phyloP scores from a whole-genome alignment of 2,329 filamentous ascomycete species.

The Diaporthe humulicola region DNA sequence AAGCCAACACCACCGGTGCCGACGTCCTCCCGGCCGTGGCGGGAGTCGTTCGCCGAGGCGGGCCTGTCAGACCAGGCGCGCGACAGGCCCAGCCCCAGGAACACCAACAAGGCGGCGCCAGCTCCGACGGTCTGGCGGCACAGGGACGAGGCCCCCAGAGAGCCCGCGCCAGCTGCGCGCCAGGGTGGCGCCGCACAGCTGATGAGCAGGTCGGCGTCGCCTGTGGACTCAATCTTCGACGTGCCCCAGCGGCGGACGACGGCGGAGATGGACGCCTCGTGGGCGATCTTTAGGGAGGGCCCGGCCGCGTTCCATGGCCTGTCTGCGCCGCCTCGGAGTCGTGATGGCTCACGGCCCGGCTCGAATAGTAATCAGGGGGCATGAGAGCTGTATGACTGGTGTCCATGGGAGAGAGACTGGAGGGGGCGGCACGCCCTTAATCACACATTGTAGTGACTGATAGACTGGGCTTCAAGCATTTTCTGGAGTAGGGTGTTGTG shows the following conservation, averaged over 20 bases:
- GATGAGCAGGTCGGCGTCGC: not conserved
- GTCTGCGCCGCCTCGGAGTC: slow-evolving; percentile 29
- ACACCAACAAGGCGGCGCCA: not conserved
- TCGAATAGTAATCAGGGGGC: slow-evolving; percentile 16
- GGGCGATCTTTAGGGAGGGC: slow-evolving; percentile 2
- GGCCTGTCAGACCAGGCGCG: not conserved
- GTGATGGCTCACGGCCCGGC: slow-evolving; percentile 25
- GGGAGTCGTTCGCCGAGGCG: slow-evolving; percentile 8
- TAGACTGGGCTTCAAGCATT: not conserved
- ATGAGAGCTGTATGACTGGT: not conserved
- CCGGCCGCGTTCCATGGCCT: slow-evolving; percentile 26
- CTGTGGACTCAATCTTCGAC: slow-evolving; percentile 31
- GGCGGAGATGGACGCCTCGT: slow-evolving; percentile 20
- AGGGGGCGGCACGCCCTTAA: not conserved
- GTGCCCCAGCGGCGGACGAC: not conserved
- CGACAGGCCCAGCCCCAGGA: not conserved
- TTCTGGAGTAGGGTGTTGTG: slow-evolving; percentile 5
- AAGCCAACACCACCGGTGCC: slow-evolving; percentile 24
- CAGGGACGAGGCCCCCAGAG: not conserved
- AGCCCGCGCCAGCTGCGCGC: not conserved
- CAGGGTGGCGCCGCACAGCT: not conserved
- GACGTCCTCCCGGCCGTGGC: slow-evolving; percentile 15
- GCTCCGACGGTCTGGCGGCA: slow-evolving; percentile 18
- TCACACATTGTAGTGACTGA: not conserved
- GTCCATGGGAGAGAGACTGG: not conserved